Base-by-base conservation (phyloP, 352 stramenopile genomes). In the Globisporangium barbulae region DNA sequence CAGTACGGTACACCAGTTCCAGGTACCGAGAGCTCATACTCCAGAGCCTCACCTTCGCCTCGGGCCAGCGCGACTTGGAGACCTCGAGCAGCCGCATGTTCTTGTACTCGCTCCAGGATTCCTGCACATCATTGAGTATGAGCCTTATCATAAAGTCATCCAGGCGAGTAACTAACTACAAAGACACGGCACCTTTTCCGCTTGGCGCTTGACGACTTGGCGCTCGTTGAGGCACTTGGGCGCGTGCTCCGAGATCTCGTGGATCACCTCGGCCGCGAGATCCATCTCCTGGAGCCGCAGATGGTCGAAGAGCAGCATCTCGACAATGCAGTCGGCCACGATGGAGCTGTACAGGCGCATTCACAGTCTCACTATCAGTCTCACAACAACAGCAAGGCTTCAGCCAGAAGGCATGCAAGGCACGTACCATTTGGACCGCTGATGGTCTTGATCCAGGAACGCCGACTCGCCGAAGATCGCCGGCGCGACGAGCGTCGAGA, bases 271-370 rank as follows among this genome's bases (percentile, higher is more conserved):
- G 0, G 78, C 58, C 50, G 75, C 59, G 0, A 91, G 59, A 61
- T 87, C 79, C 81, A 91, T 91, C 58, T 91, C 83, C 60, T 91
- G 83, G n/a, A 91, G 68, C 15, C 79, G 79, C 68, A 83, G 74
- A 50, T 91, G 81, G 42, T 89, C 76, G 44, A 91, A 87, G 2
- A 90, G 62, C 25, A 91, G 67, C 55, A 89, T 79, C 61, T 91
- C 83, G 22, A 90, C 80, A 21, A 91, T 74, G 31, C 79, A 89
- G 42, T 91, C 76, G 17, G 80, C 78, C 48, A 90, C 70, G 25
- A 91, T 62, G 21, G 76, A 76, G 57, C 76, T 85, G 41, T 13
- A 52, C 39, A 30, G 1, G 19, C 9, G 9, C n/a, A 28, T 1
- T 41, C 35, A 50, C 55, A 19, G 45, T 30, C 30, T 56, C 3